Conservation (phyloP, 1,284 basidiomycete species). For the Cryptococcus wingfieldii region DNA sequence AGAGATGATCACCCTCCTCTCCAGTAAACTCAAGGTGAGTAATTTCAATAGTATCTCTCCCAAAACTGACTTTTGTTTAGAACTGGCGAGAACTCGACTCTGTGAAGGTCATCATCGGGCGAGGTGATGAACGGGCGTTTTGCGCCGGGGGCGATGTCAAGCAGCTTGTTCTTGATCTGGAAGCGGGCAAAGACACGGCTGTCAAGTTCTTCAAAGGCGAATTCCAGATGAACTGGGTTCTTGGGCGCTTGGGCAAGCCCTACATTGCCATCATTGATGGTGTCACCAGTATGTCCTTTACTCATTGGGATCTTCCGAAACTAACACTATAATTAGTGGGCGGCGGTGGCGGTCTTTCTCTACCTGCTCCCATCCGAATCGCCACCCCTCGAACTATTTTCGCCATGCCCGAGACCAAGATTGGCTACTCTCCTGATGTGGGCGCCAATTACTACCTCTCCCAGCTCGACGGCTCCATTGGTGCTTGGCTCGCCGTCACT, state of each 20-base stretch:
- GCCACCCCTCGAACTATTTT: constrained; percentile 89
- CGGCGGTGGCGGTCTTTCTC: constrained; percentile 85
- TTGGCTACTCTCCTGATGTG: constrained; percentile 62
- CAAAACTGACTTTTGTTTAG: constrained; percentile 49
- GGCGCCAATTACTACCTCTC: constrained; percentile 87
- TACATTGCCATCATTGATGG: constrained; percentile 90
- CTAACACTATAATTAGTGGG: constrained; percentile 63
- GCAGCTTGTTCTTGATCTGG: constrained; percentile 31
- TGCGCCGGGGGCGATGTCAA: constrained; percentile 92
- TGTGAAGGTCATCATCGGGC: constrained; percentile 71
- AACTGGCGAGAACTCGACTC: constrained; percentile 73
- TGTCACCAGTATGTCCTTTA: constrained; percentile 66
- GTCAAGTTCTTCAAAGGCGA: constrained; percentile 82
- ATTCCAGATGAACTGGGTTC: constrained; percentile 84
- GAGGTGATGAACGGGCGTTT: constrained; percentile 75
- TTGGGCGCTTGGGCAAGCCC: constrained; percentile 75
- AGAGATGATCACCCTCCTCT: constrained; percentile 73
- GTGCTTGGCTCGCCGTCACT: constrained; percentile 91
- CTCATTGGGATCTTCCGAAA: background rate
- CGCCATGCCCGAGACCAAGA: constrained; percentile 97
- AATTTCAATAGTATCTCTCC: no score
- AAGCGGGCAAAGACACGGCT: constrained; percentile 55
- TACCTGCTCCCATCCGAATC: constrained; percentile 85
- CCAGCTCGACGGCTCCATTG: constrained; percentile 83
- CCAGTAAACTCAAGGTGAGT: constrained; percentile 51